Evolutionary conservation across 2,329 filamentous ascomycete genomes (phyloP).

Genomic region (Cladophialophora exuberans): DNA sequence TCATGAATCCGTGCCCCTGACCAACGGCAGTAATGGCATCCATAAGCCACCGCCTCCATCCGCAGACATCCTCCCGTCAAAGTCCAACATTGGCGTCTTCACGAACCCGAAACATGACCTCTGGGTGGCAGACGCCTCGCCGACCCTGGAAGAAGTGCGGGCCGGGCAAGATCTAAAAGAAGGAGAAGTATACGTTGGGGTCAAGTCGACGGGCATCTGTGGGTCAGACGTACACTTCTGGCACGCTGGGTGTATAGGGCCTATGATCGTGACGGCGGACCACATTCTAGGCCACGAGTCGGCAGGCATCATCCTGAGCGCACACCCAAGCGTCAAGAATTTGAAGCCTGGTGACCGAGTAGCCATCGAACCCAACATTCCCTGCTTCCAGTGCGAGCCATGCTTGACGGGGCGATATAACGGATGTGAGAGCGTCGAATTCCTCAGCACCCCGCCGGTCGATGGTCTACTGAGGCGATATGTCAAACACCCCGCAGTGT

Average conservation of each 20-base stretch:
- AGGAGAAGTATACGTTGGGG: constrained; percentile 83
- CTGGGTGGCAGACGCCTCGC: constrained; percentile 80
- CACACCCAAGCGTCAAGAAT: constrained; percentile 72
- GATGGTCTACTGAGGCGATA: constrained; percentile 86
- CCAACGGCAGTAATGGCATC: neutral
- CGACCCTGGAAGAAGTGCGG: constrained; percentile 73
- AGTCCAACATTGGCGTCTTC: constrained; percentile 85
- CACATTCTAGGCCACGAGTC: constrained; percentile 96
- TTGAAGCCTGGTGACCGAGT: constrained; percentile 88
- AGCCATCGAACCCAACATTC: constrained; percentile 90
- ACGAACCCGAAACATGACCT: constrained; percentile 92
- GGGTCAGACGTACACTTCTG: constrained; percentile 97
- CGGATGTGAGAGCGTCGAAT: constrained; percentile 82
- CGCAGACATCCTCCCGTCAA: constrained; percentile 14
- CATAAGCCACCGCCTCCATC: neutral
- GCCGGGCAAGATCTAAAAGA: constrained; percentile 69
- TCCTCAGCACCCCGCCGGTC: constrained; percentile 89
- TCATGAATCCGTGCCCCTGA: too few relatives aligned
- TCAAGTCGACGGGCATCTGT: constrained; percentile 96
- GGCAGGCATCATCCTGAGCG: constrained; percentile 75
- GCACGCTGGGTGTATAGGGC: constrained; percentile 92
- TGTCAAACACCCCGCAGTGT: constrained; percentile 89
- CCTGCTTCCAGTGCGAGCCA: constrained; percentile 87
- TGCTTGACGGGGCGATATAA: constrained; percentile 94
- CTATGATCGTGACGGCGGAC: constrained; percentile 87